Evolutionary conservation across 1,284 basidiomycete species (phyloP).

Genomic region (Ustilago lituana): DNA sequence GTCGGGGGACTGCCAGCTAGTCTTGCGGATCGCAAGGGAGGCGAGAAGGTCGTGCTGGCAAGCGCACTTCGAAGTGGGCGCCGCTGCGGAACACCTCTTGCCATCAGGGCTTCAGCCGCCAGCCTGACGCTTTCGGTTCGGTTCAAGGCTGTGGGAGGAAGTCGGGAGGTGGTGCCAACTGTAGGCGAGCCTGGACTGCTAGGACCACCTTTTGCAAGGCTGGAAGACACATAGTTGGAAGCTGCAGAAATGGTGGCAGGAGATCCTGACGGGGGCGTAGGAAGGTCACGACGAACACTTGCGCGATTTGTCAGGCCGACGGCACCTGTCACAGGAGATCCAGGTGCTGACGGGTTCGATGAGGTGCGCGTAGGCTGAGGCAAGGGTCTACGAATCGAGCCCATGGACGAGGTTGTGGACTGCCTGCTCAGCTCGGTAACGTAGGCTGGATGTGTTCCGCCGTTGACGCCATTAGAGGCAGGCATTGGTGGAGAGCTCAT

Average conservation of each 20-base stretch:
- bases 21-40: constrained; percentile 25
- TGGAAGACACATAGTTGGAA: constrained; percentile 18
- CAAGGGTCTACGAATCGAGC: constrained; percentile 35
- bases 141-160: constrained; percentile 37
- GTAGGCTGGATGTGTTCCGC: constrained; percentile 8
- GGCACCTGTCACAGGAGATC: constrained; percentile 21
- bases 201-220: constrained; percentile 9
- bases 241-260: constrained; percentile 34
- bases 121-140: constrained; percentile 53
- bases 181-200: constrained; percentile 30
- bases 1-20: constrained; percentile 12
- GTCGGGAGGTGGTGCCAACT: constrained; percentile 18
- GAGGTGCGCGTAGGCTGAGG: constrained; percentile 44
- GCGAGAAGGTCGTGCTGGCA: constrained; percentile 41
- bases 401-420: constrained; percentile 43
- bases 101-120: constrained; percentile 61
- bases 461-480: constrained; percentile 1
- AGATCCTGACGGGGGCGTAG: constrained; percentile 34
- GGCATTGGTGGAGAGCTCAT: constrained; percentile 18
- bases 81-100: constrained; percentile 50
- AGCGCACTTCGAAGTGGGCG: constrained; percentile 39
- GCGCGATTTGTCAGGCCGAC: constrained; percentile 22
- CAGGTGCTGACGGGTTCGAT: constrained; percentile 37
- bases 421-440: constrained; percentile 33
- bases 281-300: constrained; percentile 39